Percentiles rank a stretch among this genome's conserved stretches.
phyloP scores from a whole-genome alignment of 768 basidiomycete species.

The Rhizopogon vinicolor region DNA sequence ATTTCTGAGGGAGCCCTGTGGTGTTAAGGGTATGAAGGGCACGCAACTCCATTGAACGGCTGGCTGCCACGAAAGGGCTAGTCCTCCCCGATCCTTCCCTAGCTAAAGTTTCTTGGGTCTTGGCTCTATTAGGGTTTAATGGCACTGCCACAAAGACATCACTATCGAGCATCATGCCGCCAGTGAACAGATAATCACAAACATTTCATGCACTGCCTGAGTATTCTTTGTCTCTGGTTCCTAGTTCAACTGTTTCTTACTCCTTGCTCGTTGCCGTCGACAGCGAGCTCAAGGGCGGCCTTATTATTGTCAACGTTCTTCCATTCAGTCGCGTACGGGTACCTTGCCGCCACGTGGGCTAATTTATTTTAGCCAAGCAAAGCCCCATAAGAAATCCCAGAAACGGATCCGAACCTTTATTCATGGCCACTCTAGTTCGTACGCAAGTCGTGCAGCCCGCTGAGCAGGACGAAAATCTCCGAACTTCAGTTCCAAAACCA shows the following conservation, averaged over 20 bases:
- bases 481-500: constrained; percentile 5
- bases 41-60: not conserved
- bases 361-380: not conserved
- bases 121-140: no score
- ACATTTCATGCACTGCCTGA: not conserved
- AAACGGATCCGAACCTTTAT: not conserved
- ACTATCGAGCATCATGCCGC: no score
- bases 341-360: not conserved
- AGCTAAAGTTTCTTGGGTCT: no score
- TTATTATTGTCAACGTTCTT: not conserved
- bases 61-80: not conserved
- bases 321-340: not conserved
- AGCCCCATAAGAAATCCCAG: not conserved
- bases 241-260: not conserved
- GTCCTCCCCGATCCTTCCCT: no score
- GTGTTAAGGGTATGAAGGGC: not conserved
- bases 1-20: not conserved
- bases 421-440: constrained; percentile 27
- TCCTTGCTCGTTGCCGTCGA: not conserved
- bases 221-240: no score
- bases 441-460: not conserved
- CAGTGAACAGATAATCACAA: not conserved
- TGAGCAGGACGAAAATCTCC: constrained; percentile 4
- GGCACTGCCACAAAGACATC: not conserved
- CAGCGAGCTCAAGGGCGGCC: not conserved